Evolutionary conservation across 2,329 filamentous ascomycete genomes (phyloP).

Genomic region (Colletotrichum neosansevieriae): DNA sequence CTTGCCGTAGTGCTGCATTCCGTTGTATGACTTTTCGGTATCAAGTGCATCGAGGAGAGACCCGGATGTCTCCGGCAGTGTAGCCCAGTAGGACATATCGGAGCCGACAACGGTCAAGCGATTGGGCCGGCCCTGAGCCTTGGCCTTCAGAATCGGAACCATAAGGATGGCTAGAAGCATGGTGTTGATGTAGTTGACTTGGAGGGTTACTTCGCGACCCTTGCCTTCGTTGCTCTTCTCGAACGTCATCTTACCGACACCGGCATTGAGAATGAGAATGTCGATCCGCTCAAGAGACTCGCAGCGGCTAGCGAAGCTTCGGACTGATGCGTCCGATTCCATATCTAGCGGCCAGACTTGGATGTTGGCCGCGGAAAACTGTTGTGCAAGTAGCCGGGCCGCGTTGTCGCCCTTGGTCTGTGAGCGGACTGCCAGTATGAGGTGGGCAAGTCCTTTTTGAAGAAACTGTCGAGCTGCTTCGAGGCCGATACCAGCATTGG

Average conservation of each 20-base stretch:
- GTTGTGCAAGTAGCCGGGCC: slow-evolving; percentile 46
- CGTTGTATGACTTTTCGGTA: not conserved
- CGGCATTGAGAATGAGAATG: slow-evolving; percentile 52
- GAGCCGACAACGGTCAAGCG: slow-evolving; percentile 46
- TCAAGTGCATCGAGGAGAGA: slow-evolving; percentile 29
- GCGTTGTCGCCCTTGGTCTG: slow-evolving; percentile 56
- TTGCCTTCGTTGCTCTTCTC: slow-evolving; percentile 45
- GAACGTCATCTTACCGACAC: slow-evolving; percentile 44
- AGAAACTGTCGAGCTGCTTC: not conserved
- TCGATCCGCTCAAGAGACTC: slow-evolving; percentile 52
- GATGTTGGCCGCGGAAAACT: slow-evolving; percentile 47
- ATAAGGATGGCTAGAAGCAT: slow-evolving; percentile 56
- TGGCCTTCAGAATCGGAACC: slow-evolving; percentile 48
- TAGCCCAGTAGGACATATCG: slow-evolving; percentile 42
- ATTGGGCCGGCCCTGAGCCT: slow-evolving; percentile 36
- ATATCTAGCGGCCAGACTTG: slow-evolving; percentile 59
- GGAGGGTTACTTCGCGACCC: slow-evolving; percentile 57
- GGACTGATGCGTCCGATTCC: slow-evolving; percentile 51
- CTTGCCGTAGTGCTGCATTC: slow-evolving; percentile 39
- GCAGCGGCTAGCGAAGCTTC: slow-evolving; percentile 50
- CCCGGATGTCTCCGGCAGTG: slow-evolving; percentile 39
- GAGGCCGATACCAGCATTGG: slow-evolving; percentile 8
- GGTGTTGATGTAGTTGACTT: slow-evolving; percentile 65
- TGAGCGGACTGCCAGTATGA: slow-evolving; percentile 62
- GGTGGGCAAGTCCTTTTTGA: slow-evolving; percentile 48